Conservation (phyloP, 2,329 filamentous ascomycete genomes). For the Hymenoscyphus fraxineus region DNA sequence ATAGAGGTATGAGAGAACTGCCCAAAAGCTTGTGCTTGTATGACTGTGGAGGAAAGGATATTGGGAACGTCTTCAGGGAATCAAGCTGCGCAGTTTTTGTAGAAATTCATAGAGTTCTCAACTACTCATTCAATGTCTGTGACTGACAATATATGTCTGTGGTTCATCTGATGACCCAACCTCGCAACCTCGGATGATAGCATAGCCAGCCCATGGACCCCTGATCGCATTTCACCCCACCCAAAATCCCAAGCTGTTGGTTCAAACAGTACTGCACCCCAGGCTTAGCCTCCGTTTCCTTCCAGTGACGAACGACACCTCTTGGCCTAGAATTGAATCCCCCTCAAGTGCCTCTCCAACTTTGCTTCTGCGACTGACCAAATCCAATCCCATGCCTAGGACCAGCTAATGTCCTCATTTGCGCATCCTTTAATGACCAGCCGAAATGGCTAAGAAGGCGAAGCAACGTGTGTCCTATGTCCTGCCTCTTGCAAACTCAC, state of each 20-base stretch:
- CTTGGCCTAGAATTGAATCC: constrained; percentile 1
- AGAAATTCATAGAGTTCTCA: background rate
- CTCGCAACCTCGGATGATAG: background rate
- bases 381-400: background rate
- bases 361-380: background rate
- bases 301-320: constrained; percentile 2
- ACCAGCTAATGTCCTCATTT: constrained; percentile 9
- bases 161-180: background rate
- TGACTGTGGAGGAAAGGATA: background rate
- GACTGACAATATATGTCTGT: too few species aligned
- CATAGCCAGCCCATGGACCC: background rate
- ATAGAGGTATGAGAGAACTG: background rate
- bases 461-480: constrained; percentile 71
- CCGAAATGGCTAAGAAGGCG: constrained; percentile 51
- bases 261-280: background rate
- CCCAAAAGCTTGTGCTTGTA: background rate
- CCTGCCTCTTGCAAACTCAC: constrained; percentile 67
- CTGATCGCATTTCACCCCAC: background rate
- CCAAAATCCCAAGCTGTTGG: background rate
- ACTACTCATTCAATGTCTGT: background rate
- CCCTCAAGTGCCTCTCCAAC: background rate
- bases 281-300: background rate
- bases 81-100: background rate
- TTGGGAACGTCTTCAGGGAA: background rate
- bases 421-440: constrained; percentile 9